Base-by-base conservation (phyloP, 768 basidiomycete genomes). In the Mycena galericulata region DNA sequence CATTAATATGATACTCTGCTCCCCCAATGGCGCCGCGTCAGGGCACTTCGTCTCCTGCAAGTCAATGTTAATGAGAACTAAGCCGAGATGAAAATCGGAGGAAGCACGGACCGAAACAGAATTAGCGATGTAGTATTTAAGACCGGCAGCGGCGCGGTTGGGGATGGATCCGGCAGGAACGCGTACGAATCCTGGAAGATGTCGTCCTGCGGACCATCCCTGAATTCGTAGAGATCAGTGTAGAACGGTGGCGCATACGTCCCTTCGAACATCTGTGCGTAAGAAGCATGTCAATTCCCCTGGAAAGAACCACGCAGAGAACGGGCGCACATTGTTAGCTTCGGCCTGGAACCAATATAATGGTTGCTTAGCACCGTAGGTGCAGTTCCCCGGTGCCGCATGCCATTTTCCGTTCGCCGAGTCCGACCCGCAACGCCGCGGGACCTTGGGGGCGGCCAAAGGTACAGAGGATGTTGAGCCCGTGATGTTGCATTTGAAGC, bases 121-220 rank as follows among this genome's bases (percentile, higher is more conserved):
- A 50, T 60, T 30, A 26, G 14, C 32, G 30, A 59, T 7, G 56
- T 70, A 9, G 47, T 60, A 30, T 56, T 70, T 41, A 80, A 66
- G 3, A 79, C 72, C 20, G 83, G 83, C 32, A 84, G 62, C 8
- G 74, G 65, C 2, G 82, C 84, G 27, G 75, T 76, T 3, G 86
- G 85, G 0, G 84, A 82, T 22, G 86, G 87, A 11, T 76, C 73
- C 0, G 86, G 87, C 1, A 88, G 75, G 34, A 54, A 79, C 51
- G 59, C 62, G 71, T 90, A 90, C 2, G 85, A 90, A 74, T 88
- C 84, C 56, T 82, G 78, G 76, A 94, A 93, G 67, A 93, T 92
- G 75, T 93, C 91, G 59, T 86, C 75, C 75, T 95, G 93, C 0
- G 92, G 81, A 11, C 93, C 92, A 73, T 94, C 89, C 12, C 69